phyloP scores from a whole-genome alignment of 2,329 filamentous ascomycete species.

The Fusarium algeriense region DNA sequence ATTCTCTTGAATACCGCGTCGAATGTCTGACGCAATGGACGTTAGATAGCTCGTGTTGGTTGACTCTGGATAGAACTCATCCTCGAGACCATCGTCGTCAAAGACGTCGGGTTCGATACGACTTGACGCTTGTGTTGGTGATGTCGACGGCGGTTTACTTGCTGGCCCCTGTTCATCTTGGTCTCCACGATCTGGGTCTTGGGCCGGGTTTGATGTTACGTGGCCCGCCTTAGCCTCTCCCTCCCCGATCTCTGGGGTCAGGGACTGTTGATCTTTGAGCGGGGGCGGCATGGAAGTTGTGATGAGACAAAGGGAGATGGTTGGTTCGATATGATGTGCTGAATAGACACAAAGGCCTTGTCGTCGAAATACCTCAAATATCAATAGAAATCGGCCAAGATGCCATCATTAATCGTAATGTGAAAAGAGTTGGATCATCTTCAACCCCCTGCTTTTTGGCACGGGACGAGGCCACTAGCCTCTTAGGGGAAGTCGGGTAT shows the following conservation, averaged over 20 bases:
- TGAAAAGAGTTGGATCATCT: neutral
- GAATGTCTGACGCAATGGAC: conserved; percentile 45
- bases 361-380: neutral
- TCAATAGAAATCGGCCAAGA: neutral
- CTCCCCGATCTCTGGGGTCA: neutral
- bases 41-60: conserved; percentile 48
- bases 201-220: neutral
- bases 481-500: neutral
- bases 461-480: neutral
- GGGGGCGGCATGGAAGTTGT: neutral
- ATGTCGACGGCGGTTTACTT: neutral
- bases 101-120: conserved; percentile 40
- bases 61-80: conserved; percentile 48
- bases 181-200: neutral
- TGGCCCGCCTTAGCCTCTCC: conserved; percentile 12
- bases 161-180: conserved; percentile 2
- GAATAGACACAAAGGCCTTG: neutral
- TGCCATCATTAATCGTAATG: neutral
- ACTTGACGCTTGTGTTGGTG: conserved; percentile 5
- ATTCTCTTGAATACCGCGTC: conserved; percentile 42
- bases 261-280: neutral
- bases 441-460: neutral
- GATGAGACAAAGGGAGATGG: neutral
- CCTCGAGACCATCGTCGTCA: conserved; percentile 36
- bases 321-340: neutral